A percentile compares a stretch with the other conserved stretches of the same genome.
Evolutionary conservation across 768 basidiomycete species (phyloP).

Genomic region (Chalciporus piperatus): DNA sequence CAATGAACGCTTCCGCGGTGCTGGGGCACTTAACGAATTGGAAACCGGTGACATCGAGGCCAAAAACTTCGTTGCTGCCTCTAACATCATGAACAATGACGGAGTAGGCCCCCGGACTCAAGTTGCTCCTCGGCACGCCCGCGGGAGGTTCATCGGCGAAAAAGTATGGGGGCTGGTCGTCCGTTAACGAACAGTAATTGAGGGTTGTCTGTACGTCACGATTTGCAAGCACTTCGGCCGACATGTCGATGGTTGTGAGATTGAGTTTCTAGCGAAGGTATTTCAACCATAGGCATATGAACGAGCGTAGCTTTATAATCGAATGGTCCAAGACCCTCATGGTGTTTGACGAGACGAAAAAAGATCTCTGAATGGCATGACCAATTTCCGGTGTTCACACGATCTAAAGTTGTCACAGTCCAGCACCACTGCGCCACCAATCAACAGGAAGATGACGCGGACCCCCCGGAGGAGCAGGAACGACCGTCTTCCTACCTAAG

Average conservation of each 20-base stretch:
- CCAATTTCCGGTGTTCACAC: no score
- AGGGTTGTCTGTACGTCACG: slow-evolving; percentile 37
- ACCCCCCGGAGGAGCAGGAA: no score
- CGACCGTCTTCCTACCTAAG: no score
- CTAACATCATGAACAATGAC: slow-evolving; percentile 32
- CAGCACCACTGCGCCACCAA: no score
- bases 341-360: not conserved
- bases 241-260: slow-evolving; percentile 1
- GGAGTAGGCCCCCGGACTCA: slow-evolving; percentile 19
- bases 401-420: no score
- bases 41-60: slow-evolving; percentile 43
- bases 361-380: not conserved
- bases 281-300: no score
- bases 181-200: slow-evolving; percentile 33
- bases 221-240: slow-evolving; percentile 23
- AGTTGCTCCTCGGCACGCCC: slow-evolving; percentile 28
- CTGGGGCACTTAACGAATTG: slow-evolving; percentile 34
- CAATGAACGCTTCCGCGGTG: slow-evolving; percentile 36
- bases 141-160: slow-evolving; percentile 32
- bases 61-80: slow-evolving; percentile 25
- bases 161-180: slow-evolving; percentile 33
- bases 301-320: not conserved
- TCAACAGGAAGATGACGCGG: no score
- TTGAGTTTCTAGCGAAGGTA: no score
- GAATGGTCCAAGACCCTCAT: not conserved